A percentile compares a stretch with the other conserved stretches of the same genome.
phyloP scores from a whole-genome alignment of 1,139 yeast species.

The Lodderomyces oxycetoniae region DNA sequence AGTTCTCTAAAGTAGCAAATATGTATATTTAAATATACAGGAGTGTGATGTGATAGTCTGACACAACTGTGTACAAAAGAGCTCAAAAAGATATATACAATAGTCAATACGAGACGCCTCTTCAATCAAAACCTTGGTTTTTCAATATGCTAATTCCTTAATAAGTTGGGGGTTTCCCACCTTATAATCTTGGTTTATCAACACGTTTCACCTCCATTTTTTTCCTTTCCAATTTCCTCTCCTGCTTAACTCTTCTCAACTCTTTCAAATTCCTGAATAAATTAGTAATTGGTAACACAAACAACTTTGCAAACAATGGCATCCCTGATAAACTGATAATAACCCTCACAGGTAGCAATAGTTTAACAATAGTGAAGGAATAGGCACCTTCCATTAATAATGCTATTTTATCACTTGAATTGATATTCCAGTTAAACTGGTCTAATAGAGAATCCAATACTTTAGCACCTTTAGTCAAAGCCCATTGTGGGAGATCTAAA shows the following conservation, averaged over 20 bases:
- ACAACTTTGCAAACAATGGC: constrained; percentile 63
- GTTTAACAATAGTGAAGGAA: constrained; percentile 76
- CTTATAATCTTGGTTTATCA: constrained; percentile 30
- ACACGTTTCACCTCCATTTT: constrained; percentile 18
- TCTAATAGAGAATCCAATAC: constrained; percentile 48
- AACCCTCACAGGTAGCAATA: constrained; percentile 55
- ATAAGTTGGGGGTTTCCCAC: no score
- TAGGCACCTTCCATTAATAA: constrained; percentile 81
- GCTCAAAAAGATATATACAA: no score
- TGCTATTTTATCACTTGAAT: constrained; percentile 50
- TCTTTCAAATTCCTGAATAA: constrained; percentile 23
- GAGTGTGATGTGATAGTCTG: no score
- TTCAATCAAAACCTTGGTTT: no score
- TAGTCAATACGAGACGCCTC: no score
- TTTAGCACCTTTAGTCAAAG: constrained; percentile 56
- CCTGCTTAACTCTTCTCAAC: constrained; percentile 10
- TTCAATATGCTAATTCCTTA: no score
- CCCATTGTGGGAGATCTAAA: constrained; percentile 63
- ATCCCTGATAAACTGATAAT: constrained; percentile 53
- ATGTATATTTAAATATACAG: no score
- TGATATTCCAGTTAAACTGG: constrained; percentile 31
- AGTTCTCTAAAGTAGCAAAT: no score
- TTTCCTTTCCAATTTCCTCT: constrained; percentile 5
- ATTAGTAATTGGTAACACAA: constrained; percentile 49
- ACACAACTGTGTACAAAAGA: no score